Conservation (phyloP, 2,329 filamentous ascomycete genomes). For the Colletotrichum sp. region DNA sequence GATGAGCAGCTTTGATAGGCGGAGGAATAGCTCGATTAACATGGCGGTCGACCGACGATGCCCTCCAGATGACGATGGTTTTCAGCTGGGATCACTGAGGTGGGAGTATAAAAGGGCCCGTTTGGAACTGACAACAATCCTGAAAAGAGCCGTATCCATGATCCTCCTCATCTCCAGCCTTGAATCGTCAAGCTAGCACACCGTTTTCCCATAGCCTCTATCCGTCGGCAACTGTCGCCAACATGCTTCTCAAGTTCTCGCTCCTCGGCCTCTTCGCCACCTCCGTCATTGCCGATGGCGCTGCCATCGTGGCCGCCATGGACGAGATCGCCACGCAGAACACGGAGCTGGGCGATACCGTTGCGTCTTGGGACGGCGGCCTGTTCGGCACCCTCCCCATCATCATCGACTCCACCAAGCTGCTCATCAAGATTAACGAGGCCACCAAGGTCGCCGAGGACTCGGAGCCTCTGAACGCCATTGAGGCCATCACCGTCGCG, state of each 20-base stretch:
- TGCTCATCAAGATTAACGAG: slow-evolving; percentile 44
- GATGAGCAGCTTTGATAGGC: not conserved
- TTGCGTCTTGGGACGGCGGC: slow-evolving; percentile 42
- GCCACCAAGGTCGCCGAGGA: slow-evolving; percentile 40
- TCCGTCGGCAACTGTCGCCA: not conserved
- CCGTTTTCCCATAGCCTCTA: not conserved
- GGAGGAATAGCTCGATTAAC: not conserved
- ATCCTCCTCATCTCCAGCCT: not conserved
- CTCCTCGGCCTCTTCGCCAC: slow-evolving; percentile 18
- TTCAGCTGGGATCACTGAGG: not conserved
- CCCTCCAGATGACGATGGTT: not conserved
- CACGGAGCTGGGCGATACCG: slow-evolving; percentile 35
- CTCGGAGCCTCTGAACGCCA: slow-evolving; percentile 40
- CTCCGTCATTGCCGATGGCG: slow-evolving; percentile 34
- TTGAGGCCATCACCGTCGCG: slow-evolving; percentile 45
- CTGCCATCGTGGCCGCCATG: slow-evolving; percentile 39
- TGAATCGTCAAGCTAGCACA: not conserved
- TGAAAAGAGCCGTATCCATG: not conserved
- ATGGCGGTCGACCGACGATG: not conserved
- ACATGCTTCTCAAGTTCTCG: slow-evolving; percentile 17
- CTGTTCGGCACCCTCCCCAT: slow-evolving; percentile 46
- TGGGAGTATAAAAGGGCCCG: not conserved
- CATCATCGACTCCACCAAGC: slow-evolving; percentile 38
- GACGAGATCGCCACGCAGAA: slow-evolving; percentile 37
- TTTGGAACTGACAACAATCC: not conserved